A percentile compares a stretch with the other conserved stretches of the same genome.
Evolutionary conservation across 768 basidiomycete genomes (phyloP).

Genomic region (Leccinum pellstonianum): DNA sequence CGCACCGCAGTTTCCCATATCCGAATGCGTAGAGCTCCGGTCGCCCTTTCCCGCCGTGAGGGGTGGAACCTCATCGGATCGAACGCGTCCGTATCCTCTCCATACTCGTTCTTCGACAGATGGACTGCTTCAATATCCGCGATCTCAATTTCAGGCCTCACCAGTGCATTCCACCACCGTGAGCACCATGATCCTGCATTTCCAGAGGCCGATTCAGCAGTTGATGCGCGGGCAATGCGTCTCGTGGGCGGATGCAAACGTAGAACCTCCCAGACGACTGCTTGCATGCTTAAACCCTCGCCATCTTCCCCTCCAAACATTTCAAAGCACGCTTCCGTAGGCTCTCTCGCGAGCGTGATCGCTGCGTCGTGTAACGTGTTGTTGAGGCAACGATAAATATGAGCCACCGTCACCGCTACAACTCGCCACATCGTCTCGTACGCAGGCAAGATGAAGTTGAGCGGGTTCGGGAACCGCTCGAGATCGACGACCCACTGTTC

Average conservation of each 20-base stretch:
- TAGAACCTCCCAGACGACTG: constrained; percentile 29
- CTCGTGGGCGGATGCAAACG: constrained; percentile 30
- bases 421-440: constrained; percentile 69
- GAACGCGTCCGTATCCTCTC: constrained; percentile 41
- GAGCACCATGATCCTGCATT: not conserved
- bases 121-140: constrained; percentile 27
- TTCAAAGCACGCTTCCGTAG: constrained; percentile 21
- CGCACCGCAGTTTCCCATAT: constrained; percentile 34
- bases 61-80: constrained; percentile 43
- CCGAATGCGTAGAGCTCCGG: constrained; percentile 46
- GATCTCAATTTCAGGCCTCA: constrained; percentile 15
- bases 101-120: constrained; percentile 14
- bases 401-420: constrained; percentile 46
- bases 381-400: constrained; percentile 24
- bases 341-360: constrained; percentile 19
- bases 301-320: constrained; percentile 13
- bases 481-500: constrained; percentile 36
- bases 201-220: not conserved
- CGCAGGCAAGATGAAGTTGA: constrained; percentile 57
- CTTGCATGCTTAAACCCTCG: constrained; percentile 19
- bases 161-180: constrained; percentile 15
- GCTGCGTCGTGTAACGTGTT: constrained; percentile 28
- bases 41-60: constrained; percentile 11
- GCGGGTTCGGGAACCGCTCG: constrained; percentile 33
- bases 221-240: constrained; percentile 22